A percentile compares a stretch with the other conserved stretches of the same genome.
Conservation (phyloP, 257 asterid species). For the Fraxinus quadrangulata region DNA sequence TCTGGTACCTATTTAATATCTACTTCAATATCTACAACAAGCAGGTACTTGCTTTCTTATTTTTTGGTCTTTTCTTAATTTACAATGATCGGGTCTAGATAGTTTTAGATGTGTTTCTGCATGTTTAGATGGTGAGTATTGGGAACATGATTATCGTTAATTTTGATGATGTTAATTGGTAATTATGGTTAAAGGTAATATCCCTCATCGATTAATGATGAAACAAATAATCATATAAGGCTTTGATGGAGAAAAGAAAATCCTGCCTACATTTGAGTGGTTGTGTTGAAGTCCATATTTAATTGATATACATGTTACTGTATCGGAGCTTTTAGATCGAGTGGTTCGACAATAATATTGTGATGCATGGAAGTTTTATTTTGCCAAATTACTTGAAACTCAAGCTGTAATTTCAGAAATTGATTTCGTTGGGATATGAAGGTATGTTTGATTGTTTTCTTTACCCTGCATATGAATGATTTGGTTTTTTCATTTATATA, state of each 20-base stretch:
- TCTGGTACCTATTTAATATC: conserved; percentile 74
- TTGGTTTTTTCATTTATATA: background rate
- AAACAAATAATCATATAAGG: background rate
- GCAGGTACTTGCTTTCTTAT: conserved; percentile 53
- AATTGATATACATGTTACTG: background rate
- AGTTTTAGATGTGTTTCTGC: background rate
- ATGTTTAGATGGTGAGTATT: background rate
- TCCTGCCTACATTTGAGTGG: background rate
- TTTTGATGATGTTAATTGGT: background rate
- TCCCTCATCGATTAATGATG: background rate
- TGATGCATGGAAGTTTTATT: background rate
- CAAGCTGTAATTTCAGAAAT: background rate
- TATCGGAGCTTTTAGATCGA: background rate
- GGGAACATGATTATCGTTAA: background rate
- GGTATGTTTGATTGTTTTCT: background rate
- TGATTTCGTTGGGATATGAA: background rate
- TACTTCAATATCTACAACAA: conserved; percentile 94
- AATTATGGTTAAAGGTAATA: too few species aligned
- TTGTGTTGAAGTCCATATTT: background rate
- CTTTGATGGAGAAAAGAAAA: background rate
- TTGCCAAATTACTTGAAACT: background rate
- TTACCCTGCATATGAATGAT: background rate
- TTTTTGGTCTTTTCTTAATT: background rate
- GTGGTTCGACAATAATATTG: background rate
- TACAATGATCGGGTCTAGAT: background rate